Percentiles rank a stretch among this genome's conserved stretches.
Evolutionary conservation across 352 stramenopile genomes (phyloP).

Genomic region (Pythium phragmiticola): DNA sequence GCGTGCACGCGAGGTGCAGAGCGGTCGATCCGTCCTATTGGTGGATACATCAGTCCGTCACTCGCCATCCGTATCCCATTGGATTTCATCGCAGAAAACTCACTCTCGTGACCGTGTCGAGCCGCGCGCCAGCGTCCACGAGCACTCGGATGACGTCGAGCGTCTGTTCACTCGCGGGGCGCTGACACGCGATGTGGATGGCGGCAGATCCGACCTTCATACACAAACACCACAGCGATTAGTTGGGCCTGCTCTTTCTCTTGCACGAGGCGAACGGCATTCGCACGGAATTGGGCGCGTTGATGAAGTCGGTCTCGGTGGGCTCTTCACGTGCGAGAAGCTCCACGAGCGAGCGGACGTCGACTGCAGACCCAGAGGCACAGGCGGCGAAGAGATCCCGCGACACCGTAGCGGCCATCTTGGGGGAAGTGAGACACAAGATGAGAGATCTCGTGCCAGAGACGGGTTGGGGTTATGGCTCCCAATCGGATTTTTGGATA

Average conservation of each 20-base stretch:
- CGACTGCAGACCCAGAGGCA: constrained; percentile 5
- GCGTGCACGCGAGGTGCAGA: constrained; percentile 15
- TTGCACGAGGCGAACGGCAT: not conserved
- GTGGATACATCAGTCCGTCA: too few species aligned
- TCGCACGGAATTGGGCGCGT: constrained; percentile 9
- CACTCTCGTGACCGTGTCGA: constrained; percentile 8
- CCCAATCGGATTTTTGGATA: too few species aligned
- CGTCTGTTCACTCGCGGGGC: constrained; percentile 6
- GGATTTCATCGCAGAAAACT: too few species aligned
- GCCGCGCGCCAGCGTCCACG: constrained; percentile 10
- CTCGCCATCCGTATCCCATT: too few species aligned
- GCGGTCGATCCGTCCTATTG: constrained; percentile 17
- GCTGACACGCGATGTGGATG: constrained; percentile 18
- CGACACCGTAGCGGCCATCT: constrained; percentile 1
- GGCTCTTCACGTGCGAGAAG: constrained; percentile 1
- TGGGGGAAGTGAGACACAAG: not conserved
- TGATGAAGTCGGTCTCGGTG: constrained; percentile 3
- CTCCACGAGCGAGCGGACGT: constrained; percentile 7
- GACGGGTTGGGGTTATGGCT: too few species aligned
- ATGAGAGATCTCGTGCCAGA: not conserved
- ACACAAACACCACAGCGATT: not conserved
- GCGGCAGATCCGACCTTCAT: constrained; percentile 7
- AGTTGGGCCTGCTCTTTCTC: not conserved
- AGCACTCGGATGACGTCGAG: constrained; percentile 10
- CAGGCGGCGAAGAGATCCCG: constrained; percentile 6